Percentiles rank a stretch among this genome's conserved stretches.
Evolutionary conservation across 1,284 basidiomycete species (phyloP).

Genomic region (Cutaneotrichosporon sp.): DNA sequence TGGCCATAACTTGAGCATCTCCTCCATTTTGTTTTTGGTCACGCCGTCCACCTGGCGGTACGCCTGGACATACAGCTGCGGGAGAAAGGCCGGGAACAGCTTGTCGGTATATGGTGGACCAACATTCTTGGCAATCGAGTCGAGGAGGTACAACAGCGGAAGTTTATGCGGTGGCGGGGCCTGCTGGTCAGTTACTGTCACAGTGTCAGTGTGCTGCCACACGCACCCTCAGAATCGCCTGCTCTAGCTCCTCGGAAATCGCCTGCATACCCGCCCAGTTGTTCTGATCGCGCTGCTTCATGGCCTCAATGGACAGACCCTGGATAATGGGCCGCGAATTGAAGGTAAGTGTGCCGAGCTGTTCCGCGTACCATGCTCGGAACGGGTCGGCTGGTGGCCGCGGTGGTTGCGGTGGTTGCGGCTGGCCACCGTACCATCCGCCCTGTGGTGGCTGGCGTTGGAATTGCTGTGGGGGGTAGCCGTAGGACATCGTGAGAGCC

Average conservation of each 20-base stretch:
- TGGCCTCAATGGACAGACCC: constrained; percentile 86
- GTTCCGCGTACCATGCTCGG: constrained; percentile 60
- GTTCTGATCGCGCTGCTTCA: constrained; percentile 59
- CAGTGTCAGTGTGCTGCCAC: not conserved
- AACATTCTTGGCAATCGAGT: constrained; percentile 93
- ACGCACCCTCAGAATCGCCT: constrained; percentile 65
- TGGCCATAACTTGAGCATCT: constrained; percentile 89
- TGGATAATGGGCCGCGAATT: constrained; percentile 97
- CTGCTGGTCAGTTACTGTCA: constrained; percentile 52
- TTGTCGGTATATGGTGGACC: constrained; percentile 80
- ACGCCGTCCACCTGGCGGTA: constrained; percentile 75
- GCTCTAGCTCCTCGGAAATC: constrained; percentile 80
- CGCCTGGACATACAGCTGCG: constrained; percentile 72
- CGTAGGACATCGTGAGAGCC: constrained; percentile 9
- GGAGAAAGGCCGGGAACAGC: constrained; percentile 66
- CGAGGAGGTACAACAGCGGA: constrained; percentile 89
- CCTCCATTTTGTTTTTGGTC: constrained; percentile 88
- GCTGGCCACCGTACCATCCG: constrained; percentile 4
- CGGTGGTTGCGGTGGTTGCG: no score
- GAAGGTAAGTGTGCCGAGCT: constrained; percentile 79
- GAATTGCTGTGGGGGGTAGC: not conserved
- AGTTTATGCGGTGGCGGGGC: constrained; percentile 89
- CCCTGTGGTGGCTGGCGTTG: not conserved
- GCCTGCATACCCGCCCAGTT: constrained; percentile 67
- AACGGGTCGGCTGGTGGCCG: constrained; percentile 37